Evolutionary conservation across 192 early-diverging fungal species (phyloP).

Genomic region (Paraglomus occultum): DNA sequence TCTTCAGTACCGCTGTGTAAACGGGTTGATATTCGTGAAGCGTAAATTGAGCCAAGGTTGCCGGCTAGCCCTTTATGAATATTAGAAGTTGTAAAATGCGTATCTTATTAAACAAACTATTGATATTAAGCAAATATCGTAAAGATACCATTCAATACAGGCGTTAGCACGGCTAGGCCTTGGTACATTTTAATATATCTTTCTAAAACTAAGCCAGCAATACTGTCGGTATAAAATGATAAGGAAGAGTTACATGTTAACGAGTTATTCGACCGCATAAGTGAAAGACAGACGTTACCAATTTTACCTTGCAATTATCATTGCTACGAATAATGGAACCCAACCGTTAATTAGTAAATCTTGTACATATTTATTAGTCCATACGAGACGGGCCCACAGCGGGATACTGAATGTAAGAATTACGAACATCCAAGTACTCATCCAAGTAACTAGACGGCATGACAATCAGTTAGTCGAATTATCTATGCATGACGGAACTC

Average conservation of each 20-base stretch:
- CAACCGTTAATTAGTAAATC: constrained; percentile 70
- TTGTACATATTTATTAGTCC: constrained; percentile 59
- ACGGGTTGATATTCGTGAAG: constrained; percentile 71
- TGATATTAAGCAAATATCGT: not conserved
- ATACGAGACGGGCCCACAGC: constrained; percentile 50
- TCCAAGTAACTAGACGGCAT: constrained; percentile 33
- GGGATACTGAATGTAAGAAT: constrained; percentile 42
- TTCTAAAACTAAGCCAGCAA: constrained; percentile 67
- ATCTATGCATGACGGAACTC: not conserved
- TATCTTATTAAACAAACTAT: too few species aligned
- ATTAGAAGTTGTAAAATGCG: not conserved
- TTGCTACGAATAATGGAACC: constrained; percentile 73
- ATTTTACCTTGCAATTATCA: constrained; percentile 62
- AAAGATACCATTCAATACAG: constrained; percentile 59
- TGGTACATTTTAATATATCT: constrained; percentile 62
- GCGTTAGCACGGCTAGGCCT: constrained; percentile 65
- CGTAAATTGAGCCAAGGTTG: constrained; percentile 79
- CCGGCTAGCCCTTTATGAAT: constrained; percentile 51
- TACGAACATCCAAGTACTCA: constrained; percentile 45
- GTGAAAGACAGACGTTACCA: not conserved
- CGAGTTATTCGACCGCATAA: not conserved
- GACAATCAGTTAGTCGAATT: constrained; percentile 3
- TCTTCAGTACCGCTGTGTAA: constrained; percentile 55
- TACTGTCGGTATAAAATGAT: constrained; percentile 35
- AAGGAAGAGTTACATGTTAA: not conserved